These are phyloP conservation scores for Ganoderma lingzhi DNA, from an alignment of 1,284 basidiomycete genomes.

Conservation along the genomic window DNA sequence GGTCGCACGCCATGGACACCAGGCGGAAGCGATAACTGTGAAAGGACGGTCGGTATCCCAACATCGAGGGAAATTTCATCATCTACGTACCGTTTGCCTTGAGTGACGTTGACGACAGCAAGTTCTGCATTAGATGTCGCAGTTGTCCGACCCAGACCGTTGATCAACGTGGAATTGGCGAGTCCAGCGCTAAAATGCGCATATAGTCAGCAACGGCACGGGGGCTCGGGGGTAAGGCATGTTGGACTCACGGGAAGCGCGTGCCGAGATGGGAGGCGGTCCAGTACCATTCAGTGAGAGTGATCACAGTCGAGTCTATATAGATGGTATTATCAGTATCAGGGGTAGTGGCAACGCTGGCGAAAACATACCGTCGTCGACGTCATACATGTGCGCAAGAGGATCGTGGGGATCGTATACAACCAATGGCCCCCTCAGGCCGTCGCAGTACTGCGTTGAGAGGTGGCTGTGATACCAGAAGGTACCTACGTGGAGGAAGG, in stretches of 20 bases:
- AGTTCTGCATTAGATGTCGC: constrained; percentile 32
- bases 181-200: background rate
- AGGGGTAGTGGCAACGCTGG: background rate
- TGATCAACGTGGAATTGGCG: constrained; percentile 53
- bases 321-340: background rate
- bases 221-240: background rate
- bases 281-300: constrained; percentile 34
- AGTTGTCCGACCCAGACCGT: constrained; percentile 48
- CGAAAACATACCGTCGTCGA: constrained; percentile 23
- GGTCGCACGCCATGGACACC: constrained; percentile 53
- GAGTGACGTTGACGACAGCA: constrained; percentile 41
- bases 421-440: constrained; percentile 43
- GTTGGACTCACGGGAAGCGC: constrained; percentile 15
- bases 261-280: constrained; percentile 8
- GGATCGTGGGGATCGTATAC: constrained; percentile 52
- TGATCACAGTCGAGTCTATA: constrained; percentile 31
- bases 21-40: constrained; percentile 48
- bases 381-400: constrained; percentile 45
- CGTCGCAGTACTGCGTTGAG: constrained; percentile 11
- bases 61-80: background rate
- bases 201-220: background rate
- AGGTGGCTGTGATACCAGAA: constrained; percentile 36
- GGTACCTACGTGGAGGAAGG: constrained; percentile 22
- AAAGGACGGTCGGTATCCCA: background rate
- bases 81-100: constrained; percentile 41